Conservation (phyloP, 306 rosid species). For the Acmispon strigosus region DNA sequence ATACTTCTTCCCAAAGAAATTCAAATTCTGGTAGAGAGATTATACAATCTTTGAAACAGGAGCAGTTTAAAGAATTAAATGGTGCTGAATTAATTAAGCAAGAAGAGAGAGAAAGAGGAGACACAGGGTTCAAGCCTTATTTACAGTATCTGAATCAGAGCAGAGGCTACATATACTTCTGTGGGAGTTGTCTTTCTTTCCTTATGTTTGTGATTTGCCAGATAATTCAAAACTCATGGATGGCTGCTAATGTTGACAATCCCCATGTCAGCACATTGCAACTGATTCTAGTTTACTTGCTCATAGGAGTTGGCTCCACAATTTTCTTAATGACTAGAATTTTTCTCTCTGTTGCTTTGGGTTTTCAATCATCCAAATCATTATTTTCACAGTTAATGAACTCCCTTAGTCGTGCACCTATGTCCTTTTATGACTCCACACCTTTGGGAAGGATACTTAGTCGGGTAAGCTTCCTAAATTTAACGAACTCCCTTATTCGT, state of each 20-base stretch:
- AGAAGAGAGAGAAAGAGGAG: slow-evolving; percentile 50
- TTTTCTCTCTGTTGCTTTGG: slow-evolving; percentile 14
- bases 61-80: background rate
- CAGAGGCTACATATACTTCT: slow-evolving; percentile 30
- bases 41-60: background rate
- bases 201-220: slow-evolving; percentile 26
- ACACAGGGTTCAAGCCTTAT: slow-evolving; percentile 43
- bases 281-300: slow-evolving; percentile 26
- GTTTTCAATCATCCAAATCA: slow-evolving; percentile 33
- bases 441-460: slow-evolving; percentile 58
- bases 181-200: background rate
- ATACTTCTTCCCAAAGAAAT: background rate
- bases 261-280: slow-evolving; percentile 7
- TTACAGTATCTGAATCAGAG: slow-evolving; percentile 40
- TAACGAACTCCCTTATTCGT: no score
- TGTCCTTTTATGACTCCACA: slow-evolving; percentile 57
- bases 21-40: slow-evolving; percentile 13
- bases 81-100: slow-evolving; percentile 35
- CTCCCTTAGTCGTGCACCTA: slow-evolving; percentile 50
- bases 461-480: slow-evolving; percentile 32
- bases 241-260: slow-evolving; percentile 41
- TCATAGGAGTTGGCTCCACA: slow-evolving; percentile 20
- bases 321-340: slow-evolving; percentile 17
- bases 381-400: slow-evolving; percentile 27
- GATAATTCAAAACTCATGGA: slow-evolving; percentile 39